Base-by-base conservation (phyloP, 2,329 filamentous ascomycete species). In the Colletotrichum falcatum region DNA sequence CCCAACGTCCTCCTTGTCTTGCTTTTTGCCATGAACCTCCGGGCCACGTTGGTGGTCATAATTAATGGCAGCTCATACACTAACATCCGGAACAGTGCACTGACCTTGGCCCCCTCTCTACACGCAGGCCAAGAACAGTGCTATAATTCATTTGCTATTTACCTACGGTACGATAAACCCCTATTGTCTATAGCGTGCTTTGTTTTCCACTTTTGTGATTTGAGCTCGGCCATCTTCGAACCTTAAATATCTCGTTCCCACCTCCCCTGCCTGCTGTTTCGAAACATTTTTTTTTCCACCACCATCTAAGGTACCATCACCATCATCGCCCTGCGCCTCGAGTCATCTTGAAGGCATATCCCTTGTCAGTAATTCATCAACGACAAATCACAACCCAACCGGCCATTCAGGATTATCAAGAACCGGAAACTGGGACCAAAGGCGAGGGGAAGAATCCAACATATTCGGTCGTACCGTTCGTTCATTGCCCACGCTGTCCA, bases 401-500 rank as follows among this genome's bases (percentile, higher is more conserved):
- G 44, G 30, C 16, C 37, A 42, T 54, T 53, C 35, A 55, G 49
- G 12, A 53, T 58, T 58, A 49, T 44, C 39, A 53, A 46, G 35
- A 44, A 30, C 42, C n/a, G 44, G 46, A 46, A 35, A 33, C n/a
- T 55, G 23, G 33, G 35, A 58, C n/a, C n/a, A 30, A 20, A 9
- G 16, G 39, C 1, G 42, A 44, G n/a, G 37, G 37, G 20, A 42
- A 62, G 4, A n/a, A 23, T 42, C 48, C 53, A 54, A 28, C 51
- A 54, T 48, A 39, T n/a, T 63, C 46, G 20, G 46, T 62, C 64
- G 67, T 67, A 67, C 51, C 58, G 62, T 46, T 12, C 30, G 7
- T 37, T 26, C 64, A 70, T 54, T 33, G 6, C 28, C 56, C 33
- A 62, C 56, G 42, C 55, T 23, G 62, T 35, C n/a, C n/a, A n/a